Conservation (phyloP, 495 filamentous ascomycete species). For the Trichoderma virens region DNA sequence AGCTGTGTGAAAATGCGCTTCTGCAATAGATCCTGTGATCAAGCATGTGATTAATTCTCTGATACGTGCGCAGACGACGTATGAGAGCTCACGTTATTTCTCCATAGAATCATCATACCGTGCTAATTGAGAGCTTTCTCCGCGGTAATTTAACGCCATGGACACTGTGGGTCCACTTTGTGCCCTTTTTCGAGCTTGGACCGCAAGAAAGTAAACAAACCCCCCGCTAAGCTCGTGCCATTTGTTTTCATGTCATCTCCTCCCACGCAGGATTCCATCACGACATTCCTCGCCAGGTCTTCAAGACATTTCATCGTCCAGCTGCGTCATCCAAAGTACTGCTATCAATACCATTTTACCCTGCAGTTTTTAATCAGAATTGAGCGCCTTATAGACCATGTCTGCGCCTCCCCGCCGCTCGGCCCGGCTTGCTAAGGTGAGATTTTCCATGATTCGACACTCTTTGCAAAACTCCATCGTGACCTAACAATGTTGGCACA, state of each 20-base stretch:
- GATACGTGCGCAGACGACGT: too few relatives aligned
- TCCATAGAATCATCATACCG: slow-evolving; percentile 4
- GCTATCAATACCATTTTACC: slow-evolving; percentile 9
- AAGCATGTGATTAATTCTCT: not conserved
- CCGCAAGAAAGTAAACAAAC: slow-evolving; percentile 18
- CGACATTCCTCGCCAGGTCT: not conserved
- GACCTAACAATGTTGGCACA: slow-evolving; percentile 1
- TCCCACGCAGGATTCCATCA: not conserved
- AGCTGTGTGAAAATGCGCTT: too few relatives aligned
- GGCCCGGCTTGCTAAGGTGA: slow-evolving; percentile 40
- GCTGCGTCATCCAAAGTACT: not conserved
- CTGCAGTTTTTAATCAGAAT: slow-evolving; percentile 8
- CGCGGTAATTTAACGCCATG: not conserved
- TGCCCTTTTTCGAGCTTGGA: slow-evolving; percentile 12
- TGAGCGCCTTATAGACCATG: slow-evolving; percentile 21
- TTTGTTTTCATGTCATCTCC: slow-evolving; percentile 12
- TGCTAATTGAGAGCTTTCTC: not conserved
- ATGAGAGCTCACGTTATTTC: not conserved
- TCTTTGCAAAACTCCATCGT: slow-evolving; percentile 14
- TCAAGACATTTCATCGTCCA: not conserved
- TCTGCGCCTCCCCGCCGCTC: slow-evolving; percentile 34
- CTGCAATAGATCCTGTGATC: not conserved
- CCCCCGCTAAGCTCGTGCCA: slow-evolving; percentile 9
- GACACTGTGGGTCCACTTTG: not conserved
- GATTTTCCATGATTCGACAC: slow-evolving; percentile 10